A percentile compares a stretch with the other conserved stretches of the same genome.
phyloP scores from a whole-genome alignment of 331 rosid species.

The Quercus tomentella region DNA sequence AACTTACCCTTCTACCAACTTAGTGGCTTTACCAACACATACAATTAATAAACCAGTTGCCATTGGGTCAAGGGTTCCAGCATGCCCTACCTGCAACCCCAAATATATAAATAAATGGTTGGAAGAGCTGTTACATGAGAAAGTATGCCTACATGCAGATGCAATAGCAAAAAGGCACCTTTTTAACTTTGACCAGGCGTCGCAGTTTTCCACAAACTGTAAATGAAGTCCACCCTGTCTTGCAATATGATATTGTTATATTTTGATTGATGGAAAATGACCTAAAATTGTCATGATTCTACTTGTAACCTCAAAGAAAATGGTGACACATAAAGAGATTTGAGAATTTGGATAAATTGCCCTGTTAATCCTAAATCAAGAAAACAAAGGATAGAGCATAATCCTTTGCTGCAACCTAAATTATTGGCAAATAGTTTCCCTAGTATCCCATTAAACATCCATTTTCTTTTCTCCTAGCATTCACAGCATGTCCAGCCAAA shows the following conservation, averaged over 20 bases:
- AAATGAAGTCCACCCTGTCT: slow-evolving; percentile 96
- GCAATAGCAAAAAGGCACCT: slow-evolving; percentile 40
- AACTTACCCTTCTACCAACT: slow-evolving; percentile 69
- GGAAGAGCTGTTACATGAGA: slow-evolving; percentile 1
- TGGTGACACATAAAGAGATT: not conserved
- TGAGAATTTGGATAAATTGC: not conserved
- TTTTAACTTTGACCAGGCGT: slow-evolving; percentile 93
- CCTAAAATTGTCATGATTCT: not conserved
- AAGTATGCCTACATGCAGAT: not conserved
- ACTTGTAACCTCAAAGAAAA: not conserved
- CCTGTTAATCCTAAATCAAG: not conserved
- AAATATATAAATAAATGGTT: not conserved
- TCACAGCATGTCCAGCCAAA: not conserved
- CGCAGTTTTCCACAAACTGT: slow-evolving; percentile 97
- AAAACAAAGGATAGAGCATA: not conserved
- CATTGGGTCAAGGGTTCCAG: slow-evolving; percentile 99
- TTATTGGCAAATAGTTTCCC: not conserved
- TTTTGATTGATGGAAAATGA: not conserved
- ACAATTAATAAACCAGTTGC: slow-evolving; percentile 95
- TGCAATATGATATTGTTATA: slow-evolving; percentile 13
- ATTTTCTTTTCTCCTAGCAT: not conserved
- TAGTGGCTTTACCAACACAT: slow-evolving; percentile 96
- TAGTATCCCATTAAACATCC: not conserved
- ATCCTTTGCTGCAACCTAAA: not conserved
- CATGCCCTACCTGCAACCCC: slow-evolving; percentile 87